Evolutionary conservation across 192 early-diverging fungal species (phyloP).

Genomic region (Irineochytrium annulatum): DNA sequence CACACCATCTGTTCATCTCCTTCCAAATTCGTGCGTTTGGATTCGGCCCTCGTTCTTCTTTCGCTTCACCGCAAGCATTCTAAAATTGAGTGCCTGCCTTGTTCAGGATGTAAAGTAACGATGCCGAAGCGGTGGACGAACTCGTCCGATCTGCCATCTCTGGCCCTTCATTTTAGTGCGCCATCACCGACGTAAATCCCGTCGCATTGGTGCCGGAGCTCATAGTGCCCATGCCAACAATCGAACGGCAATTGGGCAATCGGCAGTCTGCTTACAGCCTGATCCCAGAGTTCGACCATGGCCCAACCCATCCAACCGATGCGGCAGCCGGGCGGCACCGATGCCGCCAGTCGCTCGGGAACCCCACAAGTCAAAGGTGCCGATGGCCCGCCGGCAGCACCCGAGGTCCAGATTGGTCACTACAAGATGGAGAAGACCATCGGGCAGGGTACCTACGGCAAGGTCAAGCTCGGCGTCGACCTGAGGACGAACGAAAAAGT

Average conservation of each 20-base stretch:
- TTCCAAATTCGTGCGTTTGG: too few species aligned
- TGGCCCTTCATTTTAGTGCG: too few species aligned
- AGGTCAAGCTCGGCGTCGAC: slow-evolving; percentile 89
- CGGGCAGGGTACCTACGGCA: slow-evolving; percentile 96
- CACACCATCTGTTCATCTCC: too few species aligned
- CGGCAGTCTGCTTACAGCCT: not conserved
- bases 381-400: not conserved
- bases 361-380: not conserved
- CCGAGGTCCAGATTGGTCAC: slow-evolving; percentile 14
- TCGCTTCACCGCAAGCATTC: too few species aligned
- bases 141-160: too few species aligned
- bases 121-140: too few species aligned
- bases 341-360: not conserved
- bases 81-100: too few species aligned
- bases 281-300: not conserved
- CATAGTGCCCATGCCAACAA: not conserved
- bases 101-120: too few species aligned
- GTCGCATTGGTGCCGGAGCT: too few species aligned
- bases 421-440: slow-evolving; percentile 87
- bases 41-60: too few species aligned
- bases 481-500: slow-evolving; percentile 67
- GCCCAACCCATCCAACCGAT: not conserved
- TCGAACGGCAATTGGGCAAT: not conserved
- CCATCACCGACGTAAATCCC: too few species aligned
- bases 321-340: not conserved